phyloP scores from a whole-genome alignment of 306 rosid genomes.

The Spatholobus suberectus region DNA sequence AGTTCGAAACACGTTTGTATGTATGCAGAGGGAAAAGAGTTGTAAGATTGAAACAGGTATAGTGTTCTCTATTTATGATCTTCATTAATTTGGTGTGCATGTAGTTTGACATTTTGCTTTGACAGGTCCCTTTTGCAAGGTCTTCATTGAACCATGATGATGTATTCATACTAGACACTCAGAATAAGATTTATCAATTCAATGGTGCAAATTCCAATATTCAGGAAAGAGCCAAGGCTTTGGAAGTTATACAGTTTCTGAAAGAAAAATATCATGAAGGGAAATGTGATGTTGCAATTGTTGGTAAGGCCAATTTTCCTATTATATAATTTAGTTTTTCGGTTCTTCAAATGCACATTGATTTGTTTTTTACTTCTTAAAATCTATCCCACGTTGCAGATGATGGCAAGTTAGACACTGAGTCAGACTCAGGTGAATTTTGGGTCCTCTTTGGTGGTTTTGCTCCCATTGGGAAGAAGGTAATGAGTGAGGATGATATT shows the following conservation, averaged over 20 bases:
- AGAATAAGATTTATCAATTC: constrained; percentile 89
- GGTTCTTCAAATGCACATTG: constrained; percentile 15
- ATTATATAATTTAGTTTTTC: constrained; percentile 1
- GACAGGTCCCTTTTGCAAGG: constrained; percentile 94
- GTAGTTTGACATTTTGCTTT: constrained; percentile 43
- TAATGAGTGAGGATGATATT: constrained; percentile 76
- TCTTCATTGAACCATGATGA: constrained; percentile 97
- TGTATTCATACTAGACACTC: constrained; percentile 85
- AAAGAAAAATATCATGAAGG: constrained; percentile 94
- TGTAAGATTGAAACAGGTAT: constrained; percentile 92
- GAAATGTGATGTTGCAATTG: constrained; percentile 87
- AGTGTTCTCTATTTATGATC: constrained; percentile 22
- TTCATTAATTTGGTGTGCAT: constrained; percentile 32
- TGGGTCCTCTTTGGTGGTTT: constrained; percentile 99
- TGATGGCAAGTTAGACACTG: constrained; percentile 97
- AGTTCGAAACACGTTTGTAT: constrained; percentile 83
- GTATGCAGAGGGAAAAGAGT: constrained; percentile 92
- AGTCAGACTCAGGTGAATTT: constrained; percentile 97
- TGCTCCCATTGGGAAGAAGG: constrained; percentile 96
- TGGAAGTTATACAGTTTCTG: constrained; percentile 90
- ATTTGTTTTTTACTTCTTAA: constrained; percentile 32
- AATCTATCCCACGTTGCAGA: constrained; percentile 56
- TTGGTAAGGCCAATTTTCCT: constrained; percentile 68
- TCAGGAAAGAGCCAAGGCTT: constrained; percentile 98
- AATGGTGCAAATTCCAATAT: constrained; percentile 97